These are phyloP conservation scores for Postia placenta DNA, from an alignment of 768 basidiomycete genomes.

Conservation along the genomic window DNA sequence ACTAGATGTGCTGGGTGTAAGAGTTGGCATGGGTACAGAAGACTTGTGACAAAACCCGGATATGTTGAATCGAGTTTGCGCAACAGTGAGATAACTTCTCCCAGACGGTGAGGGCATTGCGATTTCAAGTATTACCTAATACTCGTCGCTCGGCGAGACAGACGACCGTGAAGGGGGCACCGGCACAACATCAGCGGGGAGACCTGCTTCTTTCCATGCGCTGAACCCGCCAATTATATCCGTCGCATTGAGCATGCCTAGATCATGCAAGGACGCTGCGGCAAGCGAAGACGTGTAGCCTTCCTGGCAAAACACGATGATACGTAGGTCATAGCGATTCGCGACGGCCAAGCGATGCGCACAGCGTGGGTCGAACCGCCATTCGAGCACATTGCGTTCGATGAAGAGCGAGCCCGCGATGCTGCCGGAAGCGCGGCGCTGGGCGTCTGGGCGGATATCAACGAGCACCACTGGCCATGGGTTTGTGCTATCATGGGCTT, in stretches of 20 bases:
- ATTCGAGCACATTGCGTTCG: conserved; percentile 74
- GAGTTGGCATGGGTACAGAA: too few species aligned
- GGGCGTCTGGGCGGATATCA: conserved; percentile 64
- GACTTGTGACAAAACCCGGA: too few species aligned
- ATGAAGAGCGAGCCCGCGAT: conserved; percentile 68
- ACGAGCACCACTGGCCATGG: conserved; percentile 67
- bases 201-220: conserved; percentile 63
- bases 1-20: too few species aligned
- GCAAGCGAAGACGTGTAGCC: conserved; percentile 71
- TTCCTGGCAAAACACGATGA: conserved; percentile 73
- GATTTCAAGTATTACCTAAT: background rate
- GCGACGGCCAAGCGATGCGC: conserved; percentile 53
- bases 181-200: conserved; percentile 35
- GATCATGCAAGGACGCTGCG: conserved; percentile 57
- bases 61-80: too few species aligned
- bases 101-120: too few species aligned
- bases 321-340: conserved; percentile 67
- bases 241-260: conserved; percentile 70
- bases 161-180: background rate
- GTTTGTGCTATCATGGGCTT: conserved; percentile 41
- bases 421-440: conserved; percentile 50
- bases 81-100: background rate
- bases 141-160: background rate
- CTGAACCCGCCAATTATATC: conserved; percentile 72
- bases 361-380: conserved; percentile 71